Base-by-base conservation (phyloP, 164 flowering plant species). In the Saururus chinensis region DNA sequence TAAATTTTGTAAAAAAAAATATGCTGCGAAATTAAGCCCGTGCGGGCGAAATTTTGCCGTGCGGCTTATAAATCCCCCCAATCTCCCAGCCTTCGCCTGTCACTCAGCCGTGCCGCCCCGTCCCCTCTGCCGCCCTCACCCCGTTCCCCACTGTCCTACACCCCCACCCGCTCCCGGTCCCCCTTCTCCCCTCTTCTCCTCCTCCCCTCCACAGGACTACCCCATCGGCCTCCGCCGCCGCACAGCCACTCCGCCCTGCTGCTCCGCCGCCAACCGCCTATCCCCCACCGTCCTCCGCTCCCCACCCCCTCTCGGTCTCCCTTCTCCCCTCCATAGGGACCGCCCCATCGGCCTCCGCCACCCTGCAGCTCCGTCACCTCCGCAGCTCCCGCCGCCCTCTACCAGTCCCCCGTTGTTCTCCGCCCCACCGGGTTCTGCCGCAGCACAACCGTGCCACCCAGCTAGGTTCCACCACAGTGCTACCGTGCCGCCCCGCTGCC, bases 1-100 rank as follows among this genome's bases (percentile, higher is more conserved):
- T n/a, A n/a, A n/a, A n/a, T n/a, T n/a, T n/a, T n/a, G n/a, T n/a
- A n/a, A n/a, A n/a, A n/a, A n/a, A n/a, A n/a, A n/a, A n/a, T n/a
- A n/a, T n/a, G n/a, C n/a, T n/a, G n/a, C n/a, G n/a, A n/a, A n/a
- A n/a, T n/a, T n/a, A n/a, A n/a, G n/a, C n/a, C n/a, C n/a, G n/a
- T n/a, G n/a, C n/a, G n/a, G n/a, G n/a, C n/a, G 51, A 20, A 19
- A 37, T 48, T 57, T 45, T 21, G 12, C 81, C 69, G 82, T 87
- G 53, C 89, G 84, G 26, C 96, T 93, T 73, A 89, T 93, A 59
- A 87, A 92, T 19, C 95, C 98, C 0, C 96, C 92, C 35, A 96
- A 77, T 84, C 87, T 70, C 13, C 87, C 86, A 76, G 89, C 88
- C 71, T 89, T 89, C 80, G 89, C 96, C 40, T 96, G 77, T 71